Evolutionary conservation across 768 basidiomycete species (phyloP), one percentile per base, ranked within the genome.

Genomic region (Termitomyces sp.): DNA sequence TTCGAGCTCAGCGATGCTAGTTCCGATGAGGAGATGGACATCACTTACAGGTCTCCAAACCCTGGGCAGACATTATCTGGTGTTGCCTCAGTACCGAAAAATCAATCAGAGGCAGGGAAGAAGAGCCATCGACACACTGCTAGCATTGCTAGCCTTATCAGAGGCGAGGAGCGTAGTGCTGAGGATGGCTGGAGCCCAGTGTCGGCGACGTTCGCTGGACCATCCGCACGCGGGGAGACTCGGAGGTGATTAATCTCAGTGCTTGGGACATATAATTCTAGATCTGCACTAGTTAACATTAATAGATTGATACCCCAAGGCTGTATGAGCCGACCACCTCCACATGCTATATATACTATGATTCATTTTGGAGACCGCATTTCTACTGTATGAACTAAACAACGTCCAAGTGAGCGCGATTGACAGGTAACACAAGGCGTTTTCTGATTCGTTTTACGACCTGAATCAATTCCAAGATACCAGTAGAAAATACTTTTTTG

Each of bases 131-230:
- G 82, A 36, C 91, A 92, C 67, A 92, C 90, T 1, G 91, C 91
- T 22, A 90, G 87, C 61, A 93, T 93, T 61, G 89, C 86, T 13
- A 91, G 88, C 66, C 71, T 92, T 58, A 90, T 92, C 55, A 77
- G 89, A 9, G 82, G 86, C 5, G 88, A 90, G 39, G 88, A 92
- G 64, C 72, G 88, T 50, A 73, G 77, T 29, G 83, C 82, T n/a
- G 88, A 86, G 65, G 91, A 90, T 62, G 89, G 87, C 2, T 92
- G 90, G 90, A 90, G 88, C 70, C 86, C 88, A 6, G 85, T 90
- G 55, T 64, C 63, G 64, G 78, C 67, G 12, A 77, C 46, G 18
- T 63, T 65, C 39, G 57, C 50, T 50, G 48, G 58, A 16, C 56
- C 62, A 31, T 37, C 53, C 20, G 20, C 48, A 9, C 60, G 53